Base-by-base conservation (phyloP, 1,139 yeast genomes). In the Nakaseomyces glabratus region DNA sequence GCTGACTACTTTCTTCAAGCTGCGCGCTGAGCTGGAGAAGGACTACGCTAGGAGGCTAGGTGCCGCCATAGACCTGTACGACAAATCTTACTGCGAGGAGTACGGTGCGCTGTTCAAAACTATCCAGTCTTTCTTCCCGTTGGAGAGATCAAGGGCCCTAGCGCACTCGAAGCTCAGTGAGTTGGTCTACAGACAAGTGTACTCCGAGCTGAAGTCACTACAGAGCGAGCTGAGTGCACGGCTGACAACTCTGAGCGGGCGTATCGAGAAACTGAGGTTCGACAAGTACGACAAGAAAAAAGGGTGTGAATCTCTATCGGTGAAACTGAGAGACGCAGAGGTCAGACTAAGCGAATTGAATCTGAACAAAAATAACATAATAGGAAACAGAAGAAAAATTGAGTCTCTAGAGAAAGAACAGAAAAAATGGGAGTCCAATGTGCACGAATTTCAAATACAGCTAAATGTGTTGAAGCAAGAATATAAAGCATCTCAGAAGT, bases 231-330 rank as follows among this genome's bases (percentile, higher is more conserved):
- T 48, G 24, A 49, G 47, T 29, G 57, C 60, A 8, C 47, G 52
- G 10, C 76, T 78, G 49, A 73, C 76, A 40, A 79, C 81, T 39
- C 65, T 93, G n/a, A 69, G 88, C 24, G 76, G 88, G 66, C 95
- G 94, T 15, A 73, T 75, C 41, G 95, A 86, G 51, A 70, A 45
- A 24, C 33, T 55, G 26, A 42, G 57, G 32, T 31, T 43, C 21
- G 58, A 53, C 35, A 55, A 55, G 31, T 45, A 40, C 20, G 51
- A 51, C 23, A 55, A 55, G 39, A 42, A 43, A 32, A 53, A 50
- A 39, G 52, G 53, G 13, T 49, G 54, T 28, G 50, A 49, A 21
- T 50, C 49, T 8, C 31, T 57, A 26, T 32, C 41, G 6, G 47
- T 48, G 21, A 48, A 52, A 24, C 33, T 56, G 17, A 45, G 48